These are phyloP conservation scores for Neoboletus magnificus DNA, from an alignment of 768 basidiomycete genomes.

Conservation along the genomic window DNA sequence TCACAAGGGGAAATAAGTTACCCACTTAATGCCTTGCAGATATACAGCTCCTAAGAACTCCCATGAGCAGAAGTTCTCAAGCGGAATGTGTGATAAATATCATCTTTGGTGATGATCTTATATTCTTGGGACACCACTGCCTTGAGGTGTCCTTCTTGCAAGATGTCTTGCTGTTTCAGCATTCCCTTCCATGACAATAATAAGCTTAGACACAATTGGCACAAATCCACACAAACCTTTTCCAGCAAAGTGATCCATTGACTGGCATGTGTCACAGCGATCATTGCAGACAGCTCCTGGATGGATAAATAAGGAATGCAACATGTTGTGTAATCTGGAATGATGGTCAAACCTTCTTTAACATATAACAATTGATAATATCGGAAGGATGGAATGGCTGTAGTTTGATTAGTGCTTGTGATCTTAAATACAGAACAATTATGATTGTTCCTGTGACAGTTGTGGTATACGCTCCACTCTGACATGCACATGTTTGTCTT, in stretches of 20 bases:
- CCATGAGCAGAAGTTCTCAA: not conserved
- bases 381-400: not conserved
- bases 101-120: not conserved
- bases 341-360: not conserved
- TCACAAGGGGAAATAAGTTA: not conserved
- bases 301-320: not conserved
- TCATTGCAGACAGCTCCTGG: not conserved
- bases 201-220: not conserved
- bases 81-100: not conserved
- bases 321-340: not conserved
- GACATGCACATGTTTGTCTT: not conserved
- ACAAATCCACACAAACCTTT: not conserved
- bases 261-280: not conserved
- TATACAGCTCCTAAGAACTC: not conserved
- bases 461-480: not conserved
- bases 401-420: not conserved
- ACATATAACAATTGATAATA: not conserved
- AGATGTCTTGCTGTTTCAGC: not conserved
- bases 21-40: not conserved
- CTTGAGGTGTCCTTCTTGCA: not conserved
- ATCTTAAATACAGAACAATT: not conserved
- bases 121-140: not conserved
- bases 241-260: not conserved
- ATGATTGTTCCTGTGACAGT: not conserved
- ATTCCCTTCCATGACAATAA: not conserved